A percentile compares a stretch with the other conserved stretches of the same genome.
Evolutionary conservation across 352 stramenopile genomes (phyloP).

Genomic region (Globisporangium spinosum): DNA sequence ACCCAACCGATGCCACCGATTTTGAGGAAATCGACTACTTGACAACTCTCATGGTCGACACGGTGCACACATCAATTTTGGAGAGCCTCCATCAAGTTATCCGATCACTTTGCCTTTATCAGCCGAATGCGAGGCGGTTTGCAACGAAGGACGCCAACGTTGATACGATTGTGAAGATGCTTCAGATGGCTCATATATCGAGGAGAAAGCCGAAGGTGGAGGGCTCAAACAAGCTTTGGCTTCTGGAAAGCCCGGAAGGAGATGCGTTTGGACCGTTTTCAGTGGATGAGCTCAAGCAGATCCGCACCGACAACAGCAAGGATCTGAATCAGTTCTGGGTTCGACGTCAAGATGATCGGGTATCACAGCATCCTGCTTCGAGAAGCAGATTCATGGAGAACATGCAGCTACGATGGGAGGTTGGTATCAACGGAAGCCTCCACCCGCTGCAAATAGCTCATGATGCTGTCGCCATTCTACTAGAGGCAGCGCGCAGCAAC

Average conservation of each 20-base stretch:
- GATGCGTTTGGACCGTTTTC: constrained; percentile 29
- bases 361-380: constrained; percentile 25
- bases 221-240: constrained; percentile 41
- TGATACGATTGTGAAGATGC: constrained; percentile 48
- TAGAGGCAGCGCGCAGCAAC: constrained; percentile 64
- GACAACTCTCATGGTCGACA: constrained; percentile 57
- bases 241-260: constrained; percentile 33
- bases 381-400: constrained; percentile 58
- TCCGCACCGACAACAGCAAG: constrained; percentile 23
- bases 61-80: constrained; percentile 54
- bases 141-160: constrained; percentile 33
- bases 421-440: constrained; percentile 49
- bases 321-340: constrained; percentile 32
- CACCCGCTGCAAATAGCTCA: constrained; percentile 56
- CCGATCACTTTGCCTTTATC: constrained; percentile 47
- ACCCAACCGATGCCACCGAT: constrained; percentile 30
- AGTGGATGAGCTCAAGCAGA: constrained; percentile 54
- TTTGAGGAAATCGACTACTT: constrained; percentile 76
- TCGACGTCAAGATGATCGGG: constrained; percentile 30
- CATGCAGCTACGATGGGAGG: constrained; percentile 75
- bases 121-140: constrained; percentile 54
- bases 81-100: constrained; percentile 51
- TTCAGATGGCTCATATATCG: constrained; percentile 63
- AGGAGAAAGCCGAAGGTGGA: constrained; percentile 24
- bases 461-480: constrained; percentile 61